Evolutionary conservation across 2,329 filamentous ascomycete species (phyloP), one percentile per base, ranked within the genome.

Genomic region (Pseudogymnoascus sp.): DNA sequence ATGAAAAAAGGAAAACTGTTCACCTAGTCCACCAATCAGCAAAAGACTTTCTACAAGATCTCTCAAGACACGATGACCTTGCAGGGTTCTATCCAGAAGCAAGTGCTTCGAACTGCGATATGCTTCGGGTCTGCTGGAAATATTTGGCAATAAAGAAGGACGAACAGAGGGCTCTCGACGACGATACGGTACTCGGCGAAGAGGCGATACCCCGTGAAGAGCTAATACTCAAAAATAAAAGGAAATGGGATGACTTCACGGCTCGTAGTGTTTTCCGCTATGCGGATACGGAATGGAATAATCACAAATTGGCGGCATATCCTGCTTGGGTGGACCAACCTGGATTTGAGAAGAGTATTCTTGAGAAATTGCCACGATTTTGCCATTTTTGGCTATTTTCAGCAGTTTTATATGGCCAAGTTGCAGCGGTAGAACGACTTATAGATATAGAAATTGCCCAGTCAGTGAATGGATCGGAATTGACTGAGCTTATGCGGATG

Each of bases 11-110:
- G 12, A 6, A 43, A 11, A 43, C 61, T 5, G 65, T 71, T 25
- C 67, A 64, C 63, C 61, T 71, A 18, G 65, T 73, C 25, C 70
- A 74, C 54, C 68, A 73, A 61, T 71, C 71, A 6, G 70, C 68
- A 8, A 71, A 70, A 62, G 71, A 72, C 37, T 73, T 71, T 37
- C 65, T 73, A 33, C 57, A 50, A n/a, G n/a, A 8, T 25, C 39
- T 43, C 39, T 43, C 39, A 8, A 9, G 18, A 1, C 39, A 43
- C 20, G 20, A 43, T 6, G 20, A 25, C 12, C 20, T 43, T 22
- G 20, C 20, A n/a, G 39, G 20, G 12, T 43, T 43, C 20, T 43
- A 43, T 43, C 20, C 39, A 25, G 39, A 43, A 43, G 39, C 0
- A 43, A n/a, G 12, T 43, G 39, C 20, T 8, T 25, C 20, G 3